Evolutionary conservation across 2,329 filamentous ascomycete species (phyloP), one percentile per base, ranked within the genome.

Genomic region (Cytospora piceicola): DNA sequence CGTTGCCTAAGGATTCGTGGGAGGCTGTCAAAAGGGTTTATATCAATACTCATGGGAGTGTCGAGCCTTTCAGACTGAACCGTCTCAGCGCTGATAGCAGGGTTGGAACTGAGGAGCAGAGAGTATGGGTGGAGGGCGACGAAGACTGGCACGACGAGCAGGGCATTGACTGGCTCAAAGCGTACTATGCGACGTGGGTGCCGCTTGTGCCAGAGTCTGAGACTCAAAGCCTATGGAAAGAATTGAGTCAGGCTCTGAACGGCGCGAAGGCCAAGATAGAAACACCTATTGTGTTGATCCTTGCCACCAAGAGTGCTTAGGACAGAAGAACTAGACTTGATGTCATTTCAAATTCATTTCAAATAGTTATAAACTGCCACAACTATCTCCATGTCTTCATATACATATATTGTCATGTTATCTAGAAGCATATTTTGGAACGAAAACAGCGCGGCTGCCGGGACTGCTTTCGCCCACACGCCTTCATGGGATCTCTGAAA

Each of bases 231-330:
- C 27, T 64, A n/a, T 72, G 70, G 70, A 67, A 70, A 42, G 65
- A 69, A 39, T 32, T 71, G 12, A 68, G 67, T 30, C 4, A n/a
- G 9, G 54, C 57, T 17, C 58, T 69, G 17, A 61, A 63, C 34
- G 69, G 68, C 15, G 66, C 57, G 22, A 51, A 63, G 27, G 65
- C 68, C 17, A 67, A 46, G 54, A 62, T 52, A 1, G 66, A 64
- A 42, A 70, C 67, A 24, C 70, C 70, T 14, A 12, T 66, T 42
- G 69, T 66, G 20, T 69, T 70, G 57, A 64, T 72, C 7, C 59
- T 72, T 39, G 70, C 70, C 5, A 71, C 70, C 11, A 69, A 56
- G 14, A 34, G 32, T 34, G 32, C 32, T 34, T 34, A 34, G 32
- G 32, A 8, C 11, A 34, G 2, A 34, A 34, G 9, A 34, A 34